Evolutionary conservation across 164 flowering plant genomes (phyloP).

Genomic region (Magnolia officinalis): DNA sequence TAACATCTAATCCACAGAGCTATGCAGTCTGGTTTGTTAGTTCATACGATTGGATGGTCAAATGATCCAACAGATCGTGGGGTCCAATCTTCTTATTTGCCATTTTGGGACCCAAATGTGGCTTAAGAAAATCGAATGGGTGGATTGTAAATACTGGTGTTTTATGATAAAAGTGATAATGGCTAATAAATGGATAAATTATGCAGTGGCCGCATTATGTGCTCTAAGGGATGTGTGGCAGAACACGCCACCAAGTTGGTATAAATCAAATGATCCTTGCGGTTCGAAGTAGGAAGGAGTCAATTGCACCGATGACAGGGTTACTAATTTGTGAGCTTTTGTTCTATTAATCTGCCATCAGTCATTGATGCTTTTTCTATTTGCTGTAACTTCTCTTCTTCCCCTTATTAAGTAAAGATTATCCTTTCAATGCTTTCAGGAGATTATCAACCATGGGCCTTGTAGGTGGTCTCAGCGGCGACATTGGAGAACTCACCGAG

Average conservation of each 20-base stretch:
- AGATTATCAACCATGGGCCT: slow-evolving; percentile 72
- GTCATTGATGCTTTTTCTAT: not conserved
- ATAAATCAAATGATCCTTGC: slow-evolving; percentile 63
- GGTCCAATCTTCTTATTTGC: no score
- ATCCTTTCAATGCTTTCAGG: slow-evolving; percentile 30
- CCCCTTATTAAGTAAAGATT: not conserved
- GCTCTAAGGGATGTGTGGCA: slow-evolving; percentile 56
- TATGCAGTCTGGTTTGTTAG: no score
- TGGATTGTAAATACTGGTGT: no score
- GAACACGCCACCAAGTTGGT: slow-evolving; percentile 80
- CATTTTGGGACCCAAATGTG: not conserved
- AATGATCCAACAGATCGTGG: no score
- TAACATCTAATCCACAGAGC: no score
- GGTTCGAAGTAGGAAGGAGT: slow-evolving; percentile 75
- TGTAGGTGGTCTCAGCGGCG: slow-evolving; percentile 56
- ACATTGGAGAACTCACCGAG: slow-evolving; percentile 66
- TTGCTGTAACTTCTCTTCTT: not conserved
- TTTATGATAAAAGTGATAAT: not conserved
- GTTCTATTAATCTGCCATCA: not conserved
- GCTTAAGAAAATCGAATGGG: not conserved
- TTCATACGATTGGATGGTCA: no score
- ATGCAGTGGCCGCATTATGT: slow-evolving; percentile 46
- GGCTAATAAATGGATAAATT: not conserved
- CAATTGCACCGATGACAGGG: slow-evolving; percentile 56
- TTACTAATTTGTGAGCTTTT: slow-evolving; percentile 58